Conservation (phyloP, 2,329 filamentous ascomycete species). For the Claviceps citrina region DNA sequence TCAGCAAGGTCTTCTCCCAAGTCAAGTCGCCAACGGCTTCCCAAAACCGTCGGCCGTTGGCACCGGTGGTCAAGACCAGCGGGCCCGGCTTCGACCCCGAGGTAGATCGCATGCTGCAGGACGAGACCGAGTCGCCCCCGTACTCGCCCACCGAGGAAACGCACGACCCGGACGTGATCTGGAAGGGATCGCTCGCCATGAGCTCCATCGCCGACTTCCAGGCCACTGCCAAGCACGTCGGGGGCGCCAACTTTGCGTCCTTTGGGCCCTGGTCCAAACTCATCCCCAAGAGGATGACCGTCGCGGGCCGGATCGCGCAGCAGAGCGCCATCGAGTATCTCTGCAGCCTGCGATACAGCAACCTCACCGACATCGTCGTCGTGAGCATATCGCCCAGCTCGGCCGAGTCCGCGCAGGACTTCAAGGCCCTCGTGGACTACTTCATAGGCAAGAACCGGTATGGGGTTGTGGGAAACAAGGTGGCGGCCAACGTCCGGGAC, state of each 20-base stretch:
- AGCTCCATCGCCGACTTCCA: slow-evolving; percentile 59
- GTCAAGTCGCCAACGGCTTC: slow-evolving; percentile 56
- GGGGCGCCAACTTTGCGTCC: slow-evolving; percentile 59
- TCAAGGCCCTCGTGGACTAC: slow-evolving; percentile 71
- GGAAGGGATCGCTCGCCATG: slow-evolving; percentile 66
- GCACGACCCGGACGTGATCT: slow-evolving; percentile 54
- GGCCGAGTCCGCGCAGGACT: slow-evolving; percentile 43
- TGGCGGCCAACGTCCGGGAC: slow-evolving; percentile 63
- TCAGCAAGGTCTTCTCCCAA: slow-evolving; percentile 71
- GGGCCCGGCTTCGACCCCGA: slow-evolving; percentile 67
- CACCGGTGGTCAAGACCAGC: slow-evolving; percentile 28
- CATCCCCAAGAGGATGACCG: slow-evolving; percentile 52
- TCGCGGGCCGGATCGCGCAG: slow-evolving; percentile 68
- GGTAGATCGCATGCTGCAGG: slow-evolving; percentile 75
- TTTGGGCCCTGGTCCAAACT: slow-evolving; percentile 58
- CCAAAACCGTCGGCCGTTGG: slow-evolving; percentile 32
- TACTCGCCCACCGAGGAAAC: slow-evolving; percentile 68
- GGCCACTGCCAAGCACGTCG: slow-evolving; percentile 67
- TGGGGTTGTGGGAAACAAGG: slow-evolving; percentile 70
- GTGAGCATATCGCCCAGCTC: slow-evolving; percentile 54
- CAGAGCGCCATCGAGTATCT: slow-evolving; percentile 81
- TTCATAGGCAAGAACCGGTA: slow-evolving; percentile 71
- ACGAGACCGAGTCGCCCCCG: slow-evolving; percentile 63
- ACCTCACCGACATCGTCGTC: slow-evolving; percentile 70
- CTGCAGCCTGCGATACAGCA: slow-evolving; percentile 68